Evolutionary conservation across 2,329 filamentous ascomycete genomes (phyloP), one percentile per base, ranked within the genome.

Genomic region (Phaeosphaeriaceae sp.): DNA sequence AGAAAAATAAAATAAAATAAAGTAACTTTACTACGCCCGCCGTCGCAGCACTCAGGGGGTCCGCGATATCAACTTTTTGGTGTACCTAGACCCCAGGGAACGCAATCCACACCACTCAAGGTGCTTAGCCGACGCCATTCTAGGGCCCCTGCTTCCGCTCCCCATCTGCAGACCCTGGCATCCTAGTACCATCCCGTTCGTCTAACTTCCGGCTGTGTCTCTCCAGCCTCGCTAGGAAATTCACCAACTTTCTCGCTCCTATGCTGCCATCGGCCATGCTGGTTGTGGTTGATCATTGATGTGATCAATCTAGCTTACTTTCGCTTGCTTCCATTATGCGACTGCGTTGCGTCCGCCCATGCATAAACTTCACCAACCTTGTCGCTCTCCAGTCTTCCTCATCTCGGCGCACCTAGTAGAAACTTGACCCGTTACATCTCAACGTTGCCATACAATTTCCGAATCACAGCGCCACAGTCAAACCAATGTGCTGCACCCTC

Each of bases 401-500:
- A 26, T 29, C 17, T 40, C 35, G 46, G 41, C 41, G n/a, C 20
- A 38, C 32, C 40, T 21, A 39, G 36, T 41, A 42, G 35, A 41
- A 33, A 34, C 45, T 40, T 39, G 26, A 41, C 50, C 32, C 32
- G 26, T 46, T 44, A 30, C 43, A 42, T 34, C 37, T 40, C 32
- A 42, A 39, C 18, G 26, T 28, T 37, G 43, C 32, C 37, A 47
- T 45, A 53, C 56, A 56, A 63, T 64, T 49, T 64, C 61, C 61
- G 60, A 51, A 11, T 61, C 60, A 60, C 58, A 57, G 26, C 42
- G 56, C 41, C 48, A 48, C 46, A 41, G 42, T 50, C 42, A 40
- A 53, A 35, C 34, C 26, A 41, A 28, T 17, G 30, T 32, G 37
- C 26, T 32, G 38, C 38, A 39, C 46, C 42, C 49, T 55, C 50